These are phyloP conservation scores for Pichia scutulata DNA, from an alignment of 805 yeast species.

Conservation along the genomic window DNA sequence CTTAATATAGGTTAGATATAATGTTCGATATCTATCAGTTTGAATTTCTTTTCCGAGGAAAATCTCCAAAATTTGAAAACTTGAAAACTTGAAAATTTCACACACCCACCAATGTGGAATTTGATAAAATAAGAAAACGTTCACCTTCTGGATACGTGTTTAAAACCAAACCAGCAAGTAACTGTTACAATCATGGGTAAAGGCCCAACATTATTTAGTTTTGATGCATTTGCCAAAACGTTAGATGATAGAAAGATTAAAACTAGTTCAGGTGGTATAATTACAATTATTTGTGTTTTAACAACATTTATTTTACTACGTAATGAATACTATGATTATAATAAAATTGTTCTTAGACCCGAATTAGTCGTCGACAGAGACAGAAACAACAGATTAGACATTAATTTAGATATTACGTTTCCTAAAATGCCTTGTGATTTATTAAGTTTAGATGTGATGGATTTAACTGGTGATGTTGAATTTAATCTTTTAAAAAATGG, in stretches of 20 bases:
- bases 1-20: too few species aligned
- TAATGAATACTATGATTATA: slow-evolving; percentile 73
- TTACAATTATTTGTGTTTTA: slow-evolving; percentile 63
- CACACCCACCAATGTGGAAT: not conserved
- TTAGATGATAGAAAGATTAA: slow-evolving; percentile 88
- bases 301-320: slow-evolving; percentile 55
- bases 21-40: too few species aligned
- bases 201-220: slow-evolving; percentile 38
- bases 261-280: slow-evolving; percentile 85
- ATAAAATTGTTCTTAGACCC: slow-evolving; percentile 61
- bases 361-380: slow-evolving; percentile 86
- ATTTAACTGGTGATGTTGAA: slow-evolving; percentile 78
- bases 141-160: not conserved
- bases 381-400: slow-evolving; percentile 62
- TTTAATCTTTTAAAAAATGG: slow-evolving; percentile 64
- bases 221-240: slow-evolving; percentile 91
- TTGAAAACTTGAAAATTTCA: not conserved
- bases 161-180: not conserved
- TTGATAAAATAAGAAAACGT: not conserved
- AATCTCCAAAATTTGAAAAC: not conserved
- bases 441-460: slow-evolving; percentile 79
- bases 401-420: slow-evolving; percentile 75
- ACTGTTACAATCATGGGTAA: slow-evolving; percentile 19
- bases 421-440: slow-evolving; percentile 82
- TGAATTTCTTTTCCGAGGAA: not conserved